Base-by-base conservation (phyloP, 2,329 filamentous ascomycete genomes). In the Claviceps sp. region DNA sequence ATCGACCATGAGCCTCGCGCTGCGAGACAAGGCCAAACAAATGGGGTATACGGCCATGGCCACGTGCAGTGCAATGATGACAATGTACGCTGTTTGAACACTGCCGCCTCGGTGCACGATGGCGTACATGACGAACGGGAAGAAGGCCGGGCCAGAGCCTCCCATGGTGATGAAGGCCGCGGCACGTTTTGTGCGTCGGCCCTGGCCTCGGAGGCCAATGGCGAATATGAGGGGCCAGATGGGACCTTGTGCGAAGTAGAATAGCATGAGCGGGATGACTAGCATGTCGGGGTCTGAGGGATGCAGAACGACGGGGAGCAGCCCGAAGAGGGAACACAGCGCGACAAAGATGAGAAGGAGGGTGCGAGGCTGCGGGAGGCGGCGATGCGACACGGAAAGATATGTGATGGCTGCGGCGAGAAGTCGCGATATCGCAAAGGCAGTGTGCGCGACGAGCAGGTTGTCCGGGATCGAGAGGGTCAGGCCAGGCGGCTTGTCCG, bases 221-320 rank as follows among this genome's bases (percentile, higher is more conserved):
- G 86, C 82, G 58, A 89, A 88, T 54, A 93, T 82, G 1, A 90
- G 81, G 0, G 89, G 88, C 73, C 87, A 95, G 58, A 88, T 79
- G 49, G 88, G 87, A 0, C 83, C 86, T 64, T 91, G 87, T 61
- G 86, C 88, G 66, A 94, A 88, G 57, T 88, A 83, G 56, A 86
- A 85, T 29, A 90, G 59, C 40, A 83, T 72, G 2, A 86, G 69
- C 56, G 87, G 82, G n/a, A 79, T 71, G 23, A 72, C 68, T 23
- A 81, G 63, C 0, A 76, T 57, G 55, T 79, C 73, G 0, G 75
- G 68, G 52, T 77, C 68, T 1, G 57, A 50, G 3, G 69, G 69
- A 3, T 63, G 65, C 9, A 80, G 55, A 2, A 73, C 66, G 36
- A 76, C 71, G 4, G 72, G 67, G 5, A 79, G 59, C 7, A 78